Conservation (phyloP, 177 flowering plant genomes). For the Vitis hybrid region DNA sequence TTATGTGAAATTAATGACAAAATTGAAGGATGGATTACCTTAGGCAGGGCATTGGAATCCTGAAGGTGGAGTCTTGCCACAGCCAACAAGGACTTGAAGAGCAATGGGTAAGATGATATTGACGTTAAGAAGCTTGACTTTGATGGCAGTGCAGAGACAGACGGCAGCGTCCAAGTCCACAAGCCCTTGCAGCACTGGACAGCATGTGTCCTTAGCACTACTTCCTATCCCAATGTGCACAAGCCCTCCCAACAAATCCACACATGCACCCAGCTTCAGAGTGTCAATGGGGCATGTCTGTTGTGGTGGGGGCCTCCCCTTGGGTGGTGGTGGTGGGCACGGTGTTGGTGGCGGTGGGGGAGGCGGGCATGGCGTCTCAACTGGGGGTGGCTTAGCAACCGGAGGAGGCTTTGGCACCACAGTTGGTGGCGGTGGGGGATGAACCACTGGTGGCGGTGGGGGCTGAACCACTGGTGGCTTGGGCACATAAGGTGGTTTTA, state of each 20-base stretch:
- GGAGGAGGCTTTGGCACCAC: conserved; percentile 15
- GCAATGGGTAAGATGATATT: conserved; percentile 65
- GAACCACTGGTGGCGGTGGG: conserved; percentile 18
- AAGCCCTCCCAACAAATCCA: conserved; percentile 73
- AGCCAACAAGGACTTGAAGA: conserved; percentile 59
- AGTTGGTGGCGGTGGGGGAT: conserved; percentile 27
- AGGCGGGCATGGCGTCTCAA: conserved; percentile 25
- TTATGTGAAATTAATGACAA: too few species aligned
- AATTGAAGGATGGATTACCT: too few species aligned
- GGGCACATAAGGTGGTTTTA: conserved; percentile 22
- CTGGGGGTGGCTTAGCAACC: conserved; percentile 10
- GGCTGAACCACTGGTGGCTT: conserved; percentile 27
- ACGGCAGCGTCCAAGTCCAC: conserved; percentile 74
- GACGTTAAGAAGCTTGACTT: conserved; percentile 58
- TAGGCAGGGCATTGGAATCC: conserved; percentile 62
- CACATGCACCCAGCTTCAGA: conserved; percentile 69
- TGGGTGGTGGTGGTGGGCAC: conserved; percentile 11
- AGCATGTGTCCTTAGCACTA: conserved; percentile 56
- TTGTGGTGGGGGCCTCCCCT: conserved; percentile 21
- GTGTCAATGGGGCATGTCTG: conserved; percentile 75
- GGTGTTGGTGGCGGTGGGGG: conserved; percentile 21
- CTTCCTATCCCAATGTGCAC: conserved; percentile 63
- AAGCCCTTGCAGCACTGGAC: conserved; percentile 71
- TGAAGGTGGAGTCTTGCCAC: conserved; percentile 64
- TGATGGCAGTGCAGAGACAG: conserved; percentile 83